A percentile compares a stretch with the other conserved stretches of the same genome.
phyloP scores from a whole-genome alignment of 1,284 basidiomycete species.

The Leccinum griseonigrum region DNA sequence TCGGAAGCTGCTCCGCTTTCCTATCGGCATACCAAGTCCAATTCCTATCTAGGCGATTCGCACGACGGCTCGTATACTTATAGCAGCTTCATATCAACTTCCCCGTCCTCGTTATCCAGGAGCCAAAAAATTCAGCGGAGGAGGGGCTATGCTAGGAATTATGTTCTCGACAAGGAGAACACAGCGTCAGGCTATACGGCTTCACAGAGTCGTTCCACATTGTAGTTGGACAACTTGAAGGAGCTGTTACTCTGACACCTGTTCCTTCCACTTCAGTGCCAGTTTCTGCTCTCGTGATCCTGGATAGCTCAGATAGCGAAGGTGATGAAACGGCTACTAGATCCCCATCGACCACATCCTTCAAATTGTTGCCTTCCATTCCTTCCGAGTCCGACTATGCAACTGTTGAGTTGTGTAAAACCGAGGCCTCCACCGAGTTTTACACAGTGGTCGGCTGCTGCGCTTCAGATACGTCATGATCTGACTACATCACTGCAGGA shows the following conservation, averaged over 20 bases:
- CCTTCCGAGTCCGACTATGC: constrained; percentile 52
- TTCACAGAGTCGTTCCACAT: constrained; percentile 33
- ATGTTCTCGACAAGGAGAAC: constrained; percentile 58
- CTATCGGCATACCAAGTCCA: constrained; percentile 51
- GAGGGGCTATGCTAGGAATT: constrained; percentile 41
- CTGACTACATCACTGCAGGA: constrained; percentile 48
- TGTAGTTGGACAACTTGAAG: constrained; percentile 36
- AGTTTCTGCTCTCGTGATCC: constrained; percentile 32
- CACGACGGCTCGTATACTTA: constrained; percentile 41
- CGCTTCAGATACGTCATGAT: constrained; percentile 32
- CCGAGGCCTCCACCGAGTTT: constrained; percentile 47
- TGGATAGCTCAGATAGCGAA: constrained; percentile 32
- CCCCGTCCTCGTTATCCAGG: constrained; percentile 47
- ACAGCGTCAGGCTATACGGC: constrained; percentile 25
- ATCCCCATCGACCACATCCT: constrained; percentile 43
- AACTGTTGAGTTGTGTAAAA: constrained; percentile 47
- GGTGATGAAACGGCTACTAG: constrained; percentile 33
- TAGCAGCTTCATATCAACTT: constrained; percentile 30
- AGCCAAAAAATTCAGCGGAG: constrained; percentile 58
- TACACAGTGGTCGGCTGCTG: constrained; percentile 43
- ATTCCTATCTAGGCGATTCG: constrained; percentile 57
- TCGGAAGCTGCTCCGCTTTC: constrained; percentile 47
- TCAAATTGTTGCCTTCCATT: constrained; percentile 46
- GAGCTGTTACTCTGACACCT: constrained; percentile 32
- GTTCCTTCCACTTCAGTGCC: constrained; percentile 22